Evolutionary conservation across 2,329 filamentous ascomycete genomes (phyloP).

Genomic region (Xylariomycetidae sp.): DNA sequence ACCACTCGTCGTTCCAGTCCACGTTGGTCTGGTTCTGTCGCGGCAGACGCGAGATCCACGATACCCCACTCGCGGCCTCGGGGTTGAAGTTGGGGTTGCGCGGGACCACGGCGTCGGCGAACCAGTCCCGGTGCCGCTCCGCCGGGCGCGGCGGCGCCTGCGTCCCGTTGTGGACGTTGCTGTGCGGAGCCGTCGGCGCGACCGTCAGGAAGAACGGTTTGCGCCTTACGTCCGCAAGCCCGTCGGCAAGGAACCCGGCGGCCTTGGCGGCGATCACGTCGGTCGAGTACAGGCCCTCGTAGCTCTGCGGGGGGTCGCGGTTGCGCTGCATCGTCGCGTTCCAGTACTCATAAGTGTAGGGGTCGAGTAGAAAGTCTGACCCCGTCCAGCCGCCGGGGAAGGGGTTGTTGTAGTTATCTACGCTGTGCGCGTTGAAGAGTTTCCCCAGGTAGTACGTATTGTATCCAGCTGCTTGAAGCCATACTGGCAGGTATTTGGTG

Average conservation of each 20-base stretch:
- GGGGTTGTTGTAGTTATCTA: slow-evolving; percentile 48
- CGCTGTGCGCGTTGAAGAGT: slow-evolving; percentile 51
- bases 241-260: slow-evolving; percentile 57
- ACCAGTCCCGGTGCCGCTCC: slow-evolving; percentile 58
- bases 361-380: slow-evolving; percentile 50
- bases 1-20: slow-evolving; percentile 45
- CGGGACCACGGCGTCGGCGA: slow-evolving; percentile 55
- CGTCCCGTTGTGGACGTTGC: slow-evolving; percentile 33
- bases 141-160: slow-evolving; percentile 44
- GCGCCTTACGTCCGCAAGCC: slow-evolving; percentile 40
- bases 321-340: slow-evolving; percentile 63
- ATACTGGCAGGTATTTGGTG: slow-evolving; percentile 48
- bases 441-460: slow-evolving; percentile 54
- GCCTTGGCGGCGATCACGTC: slow-evolving; percentile 59
- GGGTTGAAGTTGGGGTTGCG: slow-evolving; percentile 65
- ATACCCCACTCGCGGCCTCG: slow-evolving; percentile 38
- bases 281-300: slow-evolving; percentile 33
- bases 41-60: slow-evolving; percentile 40
- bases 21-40: slow-evolving; percentile 37
- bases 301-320: slow-evolving; percentile 35
- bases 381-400: slow-evolving; percentile 33
- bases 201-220: slow-evolving; percentile 65
- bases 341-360: slow-evolving; percentile 63
- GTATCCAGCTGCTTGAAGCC: slow-evolving; percentile 50
- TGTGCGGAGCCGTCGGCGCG: slow-evolving; percentile 64